Evolutionary conservation across 75 land plant genomes (phyloP).

Genomic region (Ceratopteris richardii): DNA sequence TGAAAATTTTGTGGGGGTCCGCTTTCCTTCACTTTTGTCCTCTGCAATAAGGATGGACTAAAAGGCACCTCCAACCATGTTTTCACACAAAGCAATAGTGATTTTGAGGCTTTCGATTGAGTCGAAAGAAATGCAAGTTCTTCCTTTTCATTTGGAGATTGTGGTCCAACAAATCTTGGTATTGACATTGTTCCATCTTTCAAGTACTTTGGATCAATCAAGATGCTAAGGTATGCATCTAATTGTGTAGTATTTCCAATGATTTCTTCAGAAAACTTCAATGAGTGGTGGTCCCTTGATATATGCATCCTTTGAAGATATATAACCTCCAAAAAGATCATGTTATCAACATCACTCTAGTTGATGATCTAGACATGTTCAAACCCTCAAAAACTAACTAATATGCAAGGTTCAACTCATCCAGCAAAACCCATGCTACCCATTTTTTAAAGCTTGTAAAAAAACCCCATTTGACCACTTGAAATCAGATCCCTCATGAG

Average conservation of each 20-base stretch:
- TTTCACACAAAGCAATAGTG: constrained; percentile 61
- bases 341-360: constrained; percentile 58
- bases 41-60: constrained; percentile 96
- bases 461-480: constrained; percentile 99
- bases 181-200: constrained; percentile 43
- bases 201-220: constrained; percentile 31
- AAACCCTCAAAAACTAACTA: constrained; percentile 91
- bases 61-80: constrained; percentile 82
- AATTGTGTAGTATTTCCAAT: constrained; percentile 46
- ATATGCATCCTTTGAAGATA: constrained; percentile 94
- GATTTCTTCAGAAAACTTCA: constrained; percentile 59
- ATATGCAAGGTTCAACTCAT: constrained; percentile 97
- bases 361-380: constrained; percentile 72
- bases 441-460: constrained; percentile 76
- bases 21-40: no score
- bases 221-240: constrained; percentile 46
- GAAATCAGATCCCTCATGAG: constrained; percentile 84
- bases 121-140: constrained; percentile 60
- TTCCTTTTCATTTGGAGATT: constrained; percentile 17
- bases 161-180: constrained; percentile 32
- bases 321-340: constrained; percentile 52
- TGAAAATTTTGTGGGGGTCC: no score
- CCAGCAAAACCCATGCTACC: constrained; percentile 93
- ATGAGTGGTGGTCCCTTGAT: constrained; percentile 42
- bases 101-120: constrained; percentile 47